A percentile compares a stretch with the other conserved stretches of the same genome.
Evolutionary conservation across 805 yeast species (phyloP).

Genomic region (Sugiyamaella chiloensis): DNA sequence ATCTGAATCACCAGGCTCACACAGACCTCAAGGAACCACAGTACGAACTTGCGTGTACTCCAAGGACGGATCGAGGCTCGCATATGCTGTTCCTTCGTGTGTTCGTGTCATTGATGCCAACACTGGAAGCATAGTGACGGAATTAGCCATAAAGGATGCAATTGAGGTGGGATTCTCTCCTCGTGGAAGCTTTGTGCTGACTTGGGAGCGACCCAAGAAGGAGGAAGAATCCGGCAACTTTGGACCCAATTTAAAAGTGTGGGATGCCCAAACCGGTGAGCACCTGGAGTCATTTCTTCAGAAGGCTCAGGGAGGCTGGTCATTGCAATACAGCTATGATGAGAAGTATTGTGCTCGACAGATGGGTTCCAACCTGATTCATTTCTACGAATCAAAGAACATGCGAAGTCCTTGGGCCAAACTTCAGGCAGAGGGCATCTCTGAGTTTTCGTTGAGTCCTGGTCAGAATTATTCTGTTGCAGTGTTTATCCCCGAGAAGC

Average conservation of each 20-base stretch:
- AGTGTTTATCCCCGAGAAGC: slow-evolving; percentile 80
- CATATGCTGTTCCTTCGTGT: slow-evolving; percentile 23
- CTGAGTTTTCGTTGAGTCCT: slow-evolving; percentile 71
- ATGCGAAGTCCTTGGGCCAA: slow-evolving; percentile 51
- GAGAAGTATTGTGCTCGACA: slow-evolving; percentile 66
- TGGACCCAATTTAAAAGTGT: slow-evolving; percentile 76
- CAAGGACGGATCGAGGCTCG: slow-evolving; percentile 21
- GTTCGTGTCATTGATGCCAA: slow-evolving; percentile 59
- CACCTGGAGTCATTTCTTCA: slow-evolving; percentile 64
- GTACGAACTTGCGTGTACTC: slow-evolving; percentile 24
- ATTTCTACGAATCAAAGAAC: slow-evolving; percentile 55
- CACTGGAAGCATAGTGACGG: slow-evolving; percentile 45
- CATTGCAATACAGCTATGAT: slow-evolving; percentile 81
- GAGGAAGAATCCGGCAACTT: slow-evolving; percentile 69
- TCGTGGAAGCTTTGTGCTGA: slow-evolving; percentile 70
- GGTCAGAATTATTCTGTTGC: slow-evolving; percentile 90
- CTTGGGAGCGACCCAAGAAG: slow-evolving; percentile 86
- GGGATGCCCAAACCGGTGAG: slow-evolving; percentile 51
- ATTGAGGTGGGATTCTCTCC: slow-evolving; percentile 89
- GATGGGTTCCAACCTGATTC: slow-evolving; percentile 55
- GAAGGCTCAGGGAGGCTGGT: slow-evolving; percentile 85
- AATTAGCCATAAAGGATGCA: slow-evolving; percentile 59
- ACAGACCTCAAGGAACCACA: slow-evolving; percentile 16
- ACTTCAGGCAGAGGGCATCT: slow-evolving; percentile 48
- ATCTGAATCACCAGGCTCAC: neutral